Conservation (phyloP, 2,329 filamentous ascomycete species). For the Chaetothyriales sp. region DNA sequence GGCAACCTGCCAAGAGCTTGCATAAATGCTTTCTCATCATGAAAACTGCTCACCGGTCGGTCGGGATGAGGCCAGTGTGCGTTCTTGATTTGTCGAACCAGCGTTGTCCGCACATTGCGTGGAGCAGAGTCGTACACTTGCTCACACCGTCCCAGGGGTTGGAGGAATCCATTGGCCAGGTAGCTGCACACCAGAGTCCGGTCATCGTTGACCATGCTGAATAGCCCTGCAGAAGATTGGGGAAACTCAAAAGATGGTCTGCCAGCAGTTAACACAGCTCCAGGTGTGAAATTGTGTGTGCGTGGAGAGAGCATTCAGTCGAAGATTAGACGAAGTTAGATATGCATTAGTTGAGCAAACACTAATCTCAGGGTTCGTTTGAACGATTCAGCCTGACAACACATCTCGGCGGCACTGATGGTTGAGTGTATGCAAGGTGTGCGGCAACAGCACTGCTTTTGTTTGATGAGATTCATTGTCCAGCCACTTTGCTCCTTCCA, state of each 20-base stretch:
- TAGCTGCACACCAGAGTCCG: conserved; percentile 1
- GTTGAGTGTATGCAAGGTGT: too few relatives aligned
- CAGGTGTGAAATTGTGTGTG: neutral
- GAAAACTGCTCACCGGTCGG: conserved; percentile 7
- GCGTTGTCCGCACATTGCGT: conserved; percentile 9
- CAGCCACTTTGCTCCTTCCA: neutral
- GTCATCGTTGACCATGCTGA: neutral
- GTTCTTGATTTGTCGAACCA: conserved; percentile 9
- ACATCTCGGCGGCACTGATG: too few relatives aligned
- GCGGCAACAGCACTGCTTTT: too few relatives aligned
- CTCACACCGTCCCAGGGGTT: conserved; percentile 3
- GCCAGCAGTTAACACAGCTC: neutral
- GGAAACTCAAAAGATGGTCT: neutral
- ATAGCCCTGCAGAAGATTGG: neutral
- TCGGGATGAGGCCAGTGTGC: conserved; percentile 3
- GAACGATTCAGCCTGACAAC: neutral
- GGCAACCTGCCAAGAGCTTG: conserved; percentile 4
- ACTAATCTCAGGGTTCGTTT: neutral
- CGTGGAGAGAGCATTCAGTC: neutral
- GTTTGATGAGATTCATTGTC: too few relatives aligned
- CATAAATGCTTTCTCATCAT: conserved; percentile 5
- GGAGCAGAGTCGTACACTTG: conserved; percentile 6
- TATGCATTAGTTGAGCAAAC: neutral
- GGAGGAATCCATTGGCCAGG: conserved; percentile 4
- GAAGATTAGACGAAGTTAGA: neutral